phyloP scores from a whole-genome alignment of 73 alveolate species.

The Symbiodinium pilosum region DNA sequence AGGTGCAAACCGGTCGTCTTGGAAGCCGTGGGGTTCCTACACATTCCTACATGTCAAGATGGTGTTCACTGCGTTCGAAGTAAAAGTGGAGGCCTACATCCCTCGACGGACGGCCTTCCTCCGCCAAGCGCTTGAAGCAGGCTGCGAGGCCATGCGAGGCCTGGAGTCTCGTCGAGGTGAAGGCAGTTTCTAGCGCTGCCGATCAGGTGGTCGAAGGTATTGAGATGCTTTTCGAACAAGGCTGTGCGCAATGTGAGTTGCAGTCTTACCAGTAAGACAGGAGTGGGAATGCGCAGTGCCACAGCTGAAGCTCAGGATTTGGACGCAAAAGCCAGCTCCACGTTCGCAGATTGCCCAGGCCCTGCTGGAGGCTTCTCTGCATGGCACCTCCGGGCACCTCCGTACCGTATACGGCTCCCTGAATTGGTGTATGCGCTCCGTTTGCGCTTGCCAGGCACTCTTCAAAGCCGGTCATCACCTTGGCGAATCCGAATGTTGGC shows the following conservation, averaged over 20 bases:
- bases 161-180: background rate
- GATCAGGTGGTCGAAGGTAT: constrained; percentile 81
- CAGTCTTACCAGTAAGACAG: background rate
- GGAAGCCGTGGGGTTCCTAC: constrained; percentile 40
- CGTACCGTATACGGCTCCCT: background rate
- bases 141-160: constrained; percentile 24
- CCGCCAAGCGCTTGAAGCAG: constrained; percentile 57
- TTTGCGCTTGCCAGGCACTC: constrained; percentile 7
- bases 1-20: constrained; percentile 77
- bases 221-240: constrained; percentile 93
- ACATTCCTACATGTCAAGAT: background rate
- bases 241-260: constrained; percentile 88
- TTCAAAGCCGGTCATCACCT: constrained; percentile 48
- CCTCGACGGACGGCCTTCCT: constrained; percentile 77
- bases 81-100: constrained; percentile 10
- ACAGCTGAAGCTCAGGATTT: constrained; percentile 16
- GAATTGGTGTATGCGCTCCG: background rate
- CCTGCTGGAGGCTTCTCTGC: constrained; percentile 7
- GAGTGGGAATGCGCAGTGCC: background rate
- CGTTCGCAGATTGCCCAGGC: constrained; percentile 62
- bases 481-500: background rate
- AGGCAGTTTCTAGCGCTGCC: background rate
- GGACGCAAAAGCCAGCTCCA: constrained; percentile 80
- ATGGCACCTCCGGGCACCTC: background rate
- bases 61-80: no score